Evolutionary conservation across 2,329 filamentous ascomycete genomes (phyloP), one percentile per base, ranked within the genome.

Genomic region (Penicillium sp.): DNA sequence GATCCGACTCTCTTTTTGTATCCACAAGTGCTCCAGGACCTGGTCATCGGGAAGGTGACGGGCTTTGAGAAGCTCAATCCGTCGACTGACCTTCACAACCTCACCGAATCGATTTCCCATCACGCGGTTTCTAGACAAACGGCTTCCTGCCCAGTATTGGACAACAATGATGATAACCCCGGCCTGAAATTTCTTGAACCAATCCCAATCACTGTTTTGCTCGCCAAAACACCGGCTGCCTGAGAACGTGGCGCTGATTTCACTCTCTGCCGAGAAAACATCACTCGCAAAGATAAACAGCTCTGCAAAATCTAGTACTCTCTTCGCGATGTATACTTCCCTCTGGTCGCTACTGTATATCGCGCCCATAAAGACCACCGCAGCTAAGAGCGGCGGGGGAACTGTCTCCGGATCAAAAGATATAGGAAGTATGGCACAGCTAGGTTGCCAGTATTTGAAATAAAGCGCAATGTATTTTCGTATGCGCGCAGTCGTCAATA

Each of bases 401-500:
- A 70, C 70, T 1, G 67, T 68, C 15, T 77, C 71, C 2, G 74
- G 68, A 54, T 77, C 69, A 52, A 81, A 80, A 0, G 76, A 73
- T 6, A 65, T 60, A 60, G 81, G 78, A 5, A 81, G 63, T 29
- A 81, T 75, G 0, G 77, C 66, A 54, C 74, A 78, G 54, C 77
- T 78, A 3, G 73, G 73, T 35, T 81, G 78, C 73, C 78, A 80
- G 56, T 74, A 75, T 38, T 73, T 73, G 55, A 80, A 80, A 53
- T 79, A 81, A 3, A 78, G 65, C 1, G 67, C 64, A 4, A 77
- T 63, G 53, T 76, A 79, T 57, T 75, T 78, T 15, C 71, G 70
- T 33, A 79, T 77, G 27, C 73, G 73, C 0, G 70, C 69, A 1
- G 76, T 75, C 0, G 73, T 78, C 33, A 79, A 67, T 10, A 80